A percentile compares a stretch with the other conserved stretches of the same genome.
Evolutionary conservation across 208 protist genomes (phyloP).

Genomic region (Crithidia fasciculata): DNA sequence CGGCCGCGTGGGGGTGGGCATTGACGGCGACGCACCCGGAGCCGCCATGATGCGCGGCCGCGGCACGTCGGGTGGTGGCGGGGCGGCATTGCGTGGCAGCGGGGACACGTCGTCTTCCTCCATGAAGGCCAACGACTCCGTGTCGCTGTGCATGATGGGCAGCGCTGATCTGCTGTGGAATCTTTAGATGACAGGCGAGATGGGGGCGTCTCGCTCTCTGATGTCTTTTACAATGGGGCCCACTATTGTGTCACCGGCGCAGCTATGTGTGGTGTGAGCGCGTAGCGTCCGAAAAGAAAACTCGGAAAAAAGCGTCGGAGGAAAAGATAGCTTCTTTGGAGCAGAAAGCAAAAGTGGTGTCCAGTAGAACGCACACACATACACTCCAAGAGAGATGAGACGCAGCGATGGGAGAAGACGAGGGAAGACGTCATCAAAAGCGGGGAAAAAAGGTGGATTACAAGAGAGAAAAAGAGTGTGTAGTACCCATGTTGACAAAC

Average conservation of each 20-base stretch:
- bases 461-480: conserved; percentile 8
- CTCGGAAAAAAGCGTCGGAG: not conserved
- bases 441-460: not conserved
- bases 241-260: too few species aligned
- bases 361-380: too few species aligned
- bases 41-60: conserved; percentile 15
- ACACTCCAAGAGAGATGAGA: not conserved
- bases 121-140: conserved; percentile 56
- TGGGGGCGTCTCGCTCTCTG: too few species aligned
- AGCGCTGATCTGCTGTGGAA: conserved; percentile 6
- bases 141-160: conserved; percentile 46
- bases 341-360: not conserved
- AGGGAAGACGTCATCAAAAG: not conserved
- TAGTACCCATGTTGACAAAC: too few species aligned
- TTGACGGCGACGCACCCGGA: not conserved
- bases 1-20: conserved; percentile 10
- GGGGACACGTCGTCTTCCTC: conserved; percentile 29
- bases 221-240: too few species aligned
- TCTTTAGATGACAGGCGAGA: not conserved
- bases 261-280: too few species aligned
- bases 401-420: not conserved
- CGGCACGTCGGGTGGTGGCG: not conserved
- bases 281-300: not conserved
- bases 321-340: not conserved
- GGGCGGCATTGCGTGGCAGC: not conserved